Evolutionary conservation across 768 basidiomycete genomes (phyloP).

Genomic region (Saitozyma sp.): DNA sequence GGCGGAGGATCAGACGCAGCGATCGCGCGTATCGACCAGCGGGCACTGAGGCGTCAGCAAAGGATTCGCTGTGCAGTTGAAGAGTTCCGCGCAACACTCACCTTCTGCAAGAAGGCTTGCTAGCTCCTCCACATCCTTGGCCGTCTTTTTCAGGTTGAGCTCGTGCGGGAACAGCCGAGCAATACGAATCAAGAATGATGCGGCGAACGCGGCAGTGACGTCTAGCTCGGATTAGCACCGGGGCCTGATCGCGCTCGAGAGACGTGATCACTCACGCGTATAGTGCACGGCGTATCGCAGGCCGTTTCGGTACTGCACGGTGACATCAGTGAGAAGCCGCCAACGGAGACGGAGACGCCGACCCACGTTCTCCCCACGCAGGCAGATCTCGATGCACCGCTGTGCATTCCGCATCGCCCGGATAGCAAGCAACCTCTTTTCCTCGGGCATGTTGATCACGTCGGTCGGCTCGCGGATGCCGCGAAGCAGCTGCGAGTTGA

Average conservation of each 20-base stretch:
- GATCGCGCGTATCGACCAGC: conserved; percentile 90
- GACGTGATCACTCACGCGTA: conserved; percentile 37
- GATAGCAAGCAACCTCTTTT: conserved; percentile 76
- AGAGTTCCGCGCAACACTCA: no score
- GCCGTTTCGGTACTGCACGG: conserved; percentile 70
- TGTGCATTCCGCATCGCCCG: conserved; percentile 80
- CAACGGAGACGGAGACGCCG: background rate
- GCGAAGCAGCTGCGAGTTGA: conserved; percentile 50
- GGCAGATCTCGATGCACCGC: conserved; percentile 77
- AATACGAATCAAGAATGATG: conserved; percentile 82
- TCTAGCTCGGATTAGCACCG: conserved; percentile 63
- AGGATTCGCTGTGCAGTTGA: conserved; percentile 1
- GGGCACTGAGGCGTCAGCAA: conserved; percentile 62
- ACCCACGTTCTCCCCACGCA: conserved; percentile 57
- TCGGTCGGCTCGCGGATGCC: conserved; percentile 79
- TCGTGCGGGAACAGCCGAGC: conserved; percentile 85
- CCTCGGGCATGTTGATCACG: conserved; percentile 74
- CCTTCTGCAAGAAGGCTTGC: conserved; percentile 74
- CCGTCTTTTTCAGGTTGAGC: conserved; percentile 72
- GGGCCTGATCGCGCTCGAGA: background rate
- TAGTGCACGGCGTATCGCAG: conserved; percentile 69
- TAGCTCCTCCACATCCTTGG: conserved; percentile 74
- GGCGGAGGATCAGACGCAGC: conserved; percentile 80
- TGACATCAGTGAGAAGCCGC: conserved; percentile 55
- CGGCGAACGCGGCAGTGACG: conserved; percentile 89